Conservation (phyloP, 257 asterid genomes). For the Plectranthus barbatus region DNA sequence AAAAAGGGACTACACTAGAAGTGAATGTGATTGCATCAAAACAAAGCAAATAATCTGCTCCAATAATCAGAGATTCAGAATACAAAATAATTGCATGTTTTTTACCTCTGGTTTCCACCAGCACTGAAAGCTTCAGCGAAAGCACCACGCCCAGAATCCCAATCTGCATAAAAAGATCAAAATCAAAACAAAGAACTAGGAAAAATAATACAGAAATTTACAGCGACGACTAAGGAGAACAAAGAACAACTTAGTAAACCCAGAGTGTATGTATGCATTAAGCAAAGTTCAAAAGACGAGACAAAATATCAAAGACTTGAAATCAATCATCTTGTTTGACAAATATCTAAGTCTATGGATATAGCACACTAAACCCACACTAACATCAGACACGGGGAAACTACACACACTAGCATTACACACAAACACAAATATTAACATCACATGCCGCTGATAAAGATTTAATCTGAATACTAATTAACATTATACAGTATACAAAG, state of each 20-base stretch:
- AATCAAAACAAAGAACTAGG: neutral
- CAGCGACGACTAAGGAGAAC: neutral
- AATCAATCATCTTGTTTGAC: too few relatives aligned
- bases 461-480: neutral
- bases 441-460: neutral
- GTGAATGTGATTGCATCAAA: conserved; percentile 4
- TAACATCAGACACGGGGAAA: neutral
- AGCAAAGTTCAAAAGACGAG: neutral
- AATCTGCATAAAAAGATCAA: conserved; percentile 39
- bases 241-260: neutral
- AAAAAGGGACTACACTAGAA: neutral
- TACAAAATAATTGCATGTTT: neutral
- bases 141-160: conserved; percentile 80
- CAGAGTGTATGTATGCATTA: neutral
- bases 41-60: neutral
- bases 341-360: neutral
- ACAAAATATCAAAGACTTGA: neutral
- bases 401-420: neutral
- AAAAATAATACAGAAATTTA: neutral
- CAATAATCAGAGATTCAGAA: neutral
- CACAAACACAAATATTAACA: neutral
- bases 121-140: conserved; percentile 45
- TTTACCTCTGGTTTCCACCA: conserved; percentile 67
- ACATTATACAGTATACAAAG: too few relatives aligned
- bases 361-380: neutral